Percentiles rank a stretch among this genome's conserved stretches.
phyloP scores from a whole-genome alignment of 345 rosid genomes.

The Linum usitatissimum region DNA sequence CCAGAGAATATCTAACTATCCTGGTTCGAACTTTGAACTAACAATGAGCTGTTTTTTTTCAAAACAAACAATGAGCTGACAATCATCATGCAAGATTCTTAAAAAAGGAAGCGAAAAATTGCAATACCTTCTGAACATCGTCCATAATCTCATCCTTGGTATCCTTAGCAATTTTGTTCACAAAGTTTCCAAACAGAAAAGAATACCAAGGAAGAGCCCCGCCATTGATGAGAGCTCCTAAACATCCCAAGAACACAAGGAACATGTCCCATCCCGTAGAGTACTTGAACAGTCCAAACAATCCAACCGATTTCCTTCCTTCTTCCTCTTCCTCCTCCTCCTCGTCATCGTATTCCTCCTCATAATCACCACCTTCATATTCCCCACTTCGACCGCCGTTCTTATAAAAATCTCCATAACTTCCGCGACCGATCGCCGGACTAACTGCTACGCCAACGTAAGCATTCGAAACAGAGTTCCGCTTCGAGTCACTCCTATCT shows the following conservation, averaged over 20 bases:
- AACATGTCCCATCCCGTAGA: slow-evolving; percentile 43
- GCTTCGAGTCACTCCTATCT: slow-evolving; percentile 10
- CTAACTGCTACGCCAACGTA: slow-evolving; percentile 17
- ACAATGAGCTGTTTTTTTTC: too few relatives aligned
- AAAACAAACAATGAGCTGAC: not conserved
- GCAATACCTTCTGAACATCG: slow-evolving; percentile 36
- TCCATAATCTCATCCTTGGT: slow-evolving; percentile 33
- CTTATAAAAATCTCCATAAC: slow-evolving; percentile 14
- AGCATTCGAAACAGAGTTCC: slow-evolving; percentile 24
- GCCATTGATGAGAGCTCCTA: slow-evolving; percentile 58
- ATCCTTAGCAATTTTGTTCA: slow-evolving; percentile 34
- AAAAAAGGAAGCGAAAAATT: not conserved
- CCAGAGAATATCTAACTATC: not conserved
- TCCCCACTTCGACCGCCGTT: not conserved
- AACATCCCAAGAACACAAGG: slow-evolving; percentile 44
- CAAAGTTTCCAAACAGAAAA: slow-evolving; percentile 38
- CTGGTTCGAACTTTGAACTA: too few relatives aligned
- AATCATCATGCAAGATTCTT: too few relatives aligned
- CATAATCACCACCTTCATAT: not conserved
- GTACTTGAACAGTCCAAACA: slow-evolving; percentile 47
- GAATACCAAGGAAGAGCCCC: slow-evolving; percentile 67
- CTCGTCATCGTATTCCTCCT: slow-evolving; percentile 11
- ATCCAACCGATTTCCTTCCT: slow-evolving; percentile 27
- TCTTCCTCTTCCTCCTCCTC: slow-evolving; percentile 33
- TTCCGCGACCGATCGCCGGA: not conserved